Conservation (phyloP, 495 filamentous ascomycete species). For the Penicillium steckii region DNA sequence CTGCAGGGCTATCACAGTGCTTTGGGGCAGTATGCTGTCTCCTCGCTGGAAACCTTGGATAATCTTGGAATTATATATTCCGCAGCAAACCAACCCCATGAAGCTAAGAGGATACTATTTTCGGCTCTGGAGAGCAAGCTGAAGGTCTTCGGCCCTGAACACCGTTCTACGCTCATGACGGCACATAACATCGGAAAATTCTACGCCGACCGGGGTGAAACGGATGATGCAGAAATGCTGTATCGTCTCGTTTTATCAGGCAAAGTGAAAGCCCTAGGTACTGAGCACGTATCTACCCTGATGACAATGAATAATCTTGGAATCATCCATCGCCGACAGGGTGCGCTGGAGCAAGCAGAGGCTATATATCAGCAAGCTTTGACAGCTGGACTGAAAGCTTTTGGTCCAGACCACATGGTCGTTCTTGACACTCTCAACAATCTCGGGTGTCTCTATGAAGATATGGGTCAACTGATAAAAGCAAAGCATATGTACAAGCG, state of each 20-base stretch:
- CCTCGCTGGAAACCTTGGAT: slow-evolving; percentile 1
- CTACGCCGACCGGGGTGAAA: neutral
- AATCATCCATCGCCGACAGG: neutral
- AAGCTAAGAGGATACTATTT: neutral
- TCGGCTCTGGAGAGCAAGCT: neutral
- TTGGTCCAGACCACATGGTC: neutral
- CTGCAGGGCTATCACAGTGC: neutral
- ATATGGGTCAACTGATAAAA: neutral
- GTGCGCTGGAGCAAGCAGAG: neutral
- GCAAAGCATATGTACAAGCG: neutral
- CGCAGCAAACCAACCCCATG: neutral
- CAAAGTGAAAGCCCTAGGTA: neutral
- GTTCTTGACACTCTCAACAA: neutral
- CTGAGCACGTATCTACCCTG: neutral
- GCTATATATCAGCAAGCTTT: neutral
- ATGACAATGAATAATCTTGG: neutral
- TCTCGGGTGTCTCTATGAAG: neutral
- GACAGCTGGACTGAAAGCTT: neutral
- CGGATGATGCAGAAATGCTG: neutral
- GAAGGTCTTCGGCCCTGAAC: neutral
- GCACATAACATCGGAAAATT: neutral
- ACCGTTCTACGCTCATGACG: neutral
- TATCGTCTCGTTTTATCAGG: neutral
- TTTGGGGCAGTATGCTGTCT: neutral
- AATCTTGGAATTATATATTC: slow-evolving; percentile 2